A percentile compares a stretch with the other conserved stretches of the same genome.
These are phyloP conservation scores for Rhexocercosporidium sp. DNA, from an alignment of 2,329 filamentous ascomycete genomes.

Conservation along the genomic window DNA sequence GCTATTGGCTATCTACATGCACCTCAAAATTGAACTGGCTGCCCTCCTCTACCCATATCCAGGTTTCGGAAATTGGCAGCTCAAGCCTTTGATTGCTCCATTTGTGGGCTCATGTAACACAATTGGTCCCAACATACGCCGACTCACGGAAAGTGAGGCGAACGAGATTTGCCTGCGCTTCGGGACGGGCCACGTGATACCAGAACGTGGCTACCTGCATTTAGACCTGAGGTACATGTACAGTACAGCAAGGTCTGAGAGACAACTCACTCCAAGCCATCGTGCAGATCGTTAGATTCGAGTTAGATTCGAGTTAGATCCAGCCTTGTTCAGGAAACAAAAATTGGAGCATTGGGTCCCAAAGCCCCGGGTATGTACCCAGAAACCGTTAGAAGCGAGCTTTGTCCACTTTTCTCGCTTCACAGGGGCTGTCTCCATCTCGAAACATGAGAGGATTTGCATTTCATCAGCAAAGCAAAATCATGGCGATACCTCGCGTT, in stretches of 20 bases:
- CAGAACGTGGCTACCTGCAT: slow-evolving; percentile 12
- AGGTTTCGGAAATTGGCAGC: not conserved
- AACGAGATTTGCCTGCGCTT: slow-evolving; percentile 9
- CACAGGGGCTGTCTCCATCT: not conserved
- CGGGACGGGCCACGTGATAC: slow-evolving; percentile 1
- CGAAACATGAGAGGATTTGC: not conserved
- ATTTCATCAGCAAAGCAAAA: not conserved
- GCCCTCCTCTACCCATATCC: not conserved
- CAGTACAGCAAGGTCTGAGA: slow-evolving; percentile 1
- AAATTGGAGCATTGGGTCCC: not conserved
- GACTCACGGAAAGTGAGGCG: slow-evolving; percentile 25
- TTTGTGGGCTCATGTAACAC: slow-evolving; percentile 18
- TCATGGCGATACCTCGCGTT: not conserved
- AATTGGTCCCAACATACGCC: not conserved
- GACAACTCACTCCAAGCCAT: not conserved
- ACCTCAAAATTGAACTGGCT: not conserved
- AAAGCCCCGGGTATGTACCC: not conserved
- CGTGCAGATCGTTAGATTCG: not conserved
- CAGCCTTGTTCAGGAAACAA: slow-evolving; percentile 5
- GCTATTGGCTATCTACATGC: slow-evolving; percentile 8
- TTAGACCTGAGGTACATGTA: not conserved
- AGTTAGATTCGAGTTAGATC: not conserved
- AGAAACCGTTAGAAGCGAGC: slow-evolving; percentile 8
- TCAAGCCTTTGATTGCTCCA: slow-evolving; percentile 19
- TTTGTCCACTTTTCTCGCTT: not conserved